A percentile compares a stretch with the other conserved stretches of the same genome.
phyloP scores from a whole-genome alignment of 768 basidiomycete genomes.

The Amanita thiersii region DNA sequence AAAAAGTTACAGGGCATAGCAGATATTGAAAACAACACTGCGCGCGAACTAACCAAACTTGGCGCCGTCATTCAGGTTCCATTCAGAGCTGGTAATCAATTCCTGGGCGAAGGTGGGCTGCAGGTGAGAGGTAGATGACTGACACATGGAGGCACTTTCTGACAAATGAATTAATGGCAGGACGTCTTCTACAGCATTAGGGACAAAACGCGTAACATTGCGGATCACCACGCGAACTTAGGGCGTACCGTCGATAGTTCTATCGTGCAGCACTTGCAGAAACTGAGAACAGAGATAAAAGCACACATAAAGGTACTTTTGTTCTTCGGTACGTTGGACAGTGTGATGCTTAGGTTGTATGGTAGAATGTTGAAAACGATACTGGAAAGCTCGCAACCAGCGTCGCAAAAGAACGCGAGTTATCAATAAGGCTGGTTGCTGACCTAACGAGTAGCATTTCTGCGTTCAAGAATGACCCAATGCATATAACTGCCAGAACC shows the following conservation, averaged over 20 bases:
- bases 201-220: constrained; percentile 87
- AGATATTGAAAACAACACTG: constrained; percentile 93
- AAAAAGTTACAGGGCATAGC: constrained; percentile 41
- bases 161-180: constrained; percentile 23
- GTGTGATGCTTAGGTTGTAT: background rate
- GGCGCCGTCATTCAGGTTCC: constrained; percentile 96
- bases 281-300: constrained; percentile 91
- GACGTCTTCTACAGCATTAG: constrained; percentile 91
- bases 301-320: constrained; percentile 83
- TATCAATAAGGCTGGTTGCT: constrained; percentile 76
- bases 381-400: constrained; percentile 86
- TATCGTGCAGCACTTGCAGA: constrained; percentile 96
- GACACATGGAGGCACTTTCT: constrained; percentile 3
- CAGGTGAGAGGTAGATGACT: constrained; percentile 40
- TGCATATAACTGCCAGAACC: constrained; percentile 67
- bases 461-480: constrained; percentile 92
- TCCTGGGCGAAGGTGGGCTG: constrained; percentile 94
- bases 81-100: constrained; percentile 92
- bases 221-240: constrained; percentile 94
- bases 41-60: constrained; percentile 87
- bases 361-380: constrained; percentile 87
- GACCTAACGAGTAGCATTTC: constrained; percentile 84
- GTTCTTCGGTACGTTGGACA: background rate
- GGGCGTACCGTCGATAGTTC: constrained; percentile 94
- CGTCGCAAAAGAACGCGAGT: constrained; percentile 90